Conservation (phyloP, 2,329 filamentous ascomycete genomes). For the Aspergillus sp. region DNA sequence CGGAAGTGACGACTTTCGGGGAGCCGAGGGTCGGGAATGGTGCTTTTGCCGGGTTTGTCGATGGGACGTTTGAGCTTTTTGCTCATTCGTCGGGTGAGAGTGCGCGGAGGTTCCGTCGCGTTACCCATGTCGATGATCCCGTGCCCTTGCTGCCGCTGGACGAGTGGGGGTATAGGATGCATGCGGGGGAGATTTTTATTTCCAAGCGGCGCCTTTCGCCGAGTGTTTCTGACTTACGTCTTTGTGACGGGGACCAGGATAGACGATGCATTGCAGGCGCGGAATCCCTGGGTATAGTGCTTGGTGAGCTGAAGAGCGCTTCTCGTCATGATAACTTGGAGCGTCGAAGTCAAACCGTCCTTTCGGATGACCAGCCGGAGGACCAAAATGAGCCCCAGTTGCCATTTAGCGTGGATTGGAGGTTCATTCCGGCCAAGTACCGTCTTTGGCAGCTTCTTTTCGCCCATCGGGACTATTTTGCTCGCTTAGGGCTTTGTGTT, state of each 20-base stretch:
- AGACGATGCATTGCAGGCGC: constrained; percentile 59
- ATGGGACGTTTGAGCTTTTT: constrained; percentile 39
- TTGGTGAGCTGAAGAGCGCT: constrained; percentile 3
- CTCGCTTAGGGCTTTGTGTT: constrained; percentile 80
- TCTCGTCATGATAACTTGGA: no score
- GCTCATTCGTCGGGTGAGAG: not conserved
- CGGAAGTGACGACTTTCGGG: constrained; percentile 81
- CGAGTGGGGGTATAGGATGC: constrained; percentile 81
- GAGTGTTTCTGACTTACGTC: constrained; percentile 54
- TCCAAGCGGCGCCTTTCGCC: constrained; percentile 61
- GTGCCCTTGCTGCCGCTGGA: constrained; percentile 75
- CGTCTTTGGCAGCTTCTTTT: constrained; percentile 90
- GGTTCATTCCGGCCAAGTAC: constrained; percentile 42
- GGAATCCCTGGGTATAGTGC: constrained; percentile 18
- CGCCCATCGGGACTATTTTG: constrained; percentile 94
- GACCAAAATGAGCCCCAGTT: constrained; percentile 3
- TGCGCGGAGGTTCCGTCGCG: constrained; percentile 52
- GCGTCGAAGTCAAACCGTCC: no score
- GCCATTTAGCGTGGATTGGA: constrained; percentile 11
- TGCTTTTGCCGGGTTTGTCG: constrained; percentile 45
- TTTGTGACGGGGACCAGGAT: constrained; percentile 66
- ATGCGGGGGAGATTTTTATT: constrained; percentile 84
- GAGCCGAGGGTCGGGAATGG: constrained; percentile 61
- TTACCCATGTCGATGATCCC: constrained; percentile 81
- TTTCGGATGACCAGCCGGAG: not conserved